A percentile compares a stretch with the other conserved stretches of the same genome.
These are phyloP conservation scores for Sisymbrium irio DNA, from an alignment of 345 rosid species.

Conservation along the genomic window DNA sequence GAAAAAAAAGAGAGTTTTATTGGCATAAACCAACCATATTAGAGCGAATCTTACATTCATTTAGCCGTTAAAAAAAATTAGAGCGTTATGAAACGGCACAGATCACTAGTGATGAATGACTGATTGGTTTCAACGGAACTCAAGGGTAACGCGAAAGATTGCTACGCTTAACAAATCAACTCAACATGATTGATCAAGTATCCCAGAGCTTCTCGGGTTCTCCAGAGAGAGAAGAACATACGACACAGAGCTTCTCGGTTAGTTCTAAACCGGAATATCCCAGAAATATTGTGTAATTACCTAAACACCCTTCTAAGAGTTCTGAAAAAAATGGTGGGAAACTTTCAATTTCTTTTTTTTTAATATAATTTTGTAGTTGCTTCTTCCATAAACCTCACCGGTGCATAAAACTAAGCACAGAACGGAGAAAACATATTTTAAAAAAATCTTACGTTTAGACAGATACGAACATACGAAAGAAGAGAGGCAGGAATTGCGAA, in stretches of 20 bases:
- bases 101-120: not conserved
- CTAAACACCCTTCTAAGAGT: slow-evolving; percentile 8
- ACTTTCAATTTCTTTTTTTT: slow-evolving; percentile 16
- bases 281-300: not conserved
- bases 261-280: not conserved
- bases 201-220: not conserved
- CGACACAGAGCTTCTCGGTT: not conserved
- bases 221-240: too few species aligned
- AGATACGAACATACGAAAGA: not conserved
- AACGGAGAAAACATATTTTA: not conserved
- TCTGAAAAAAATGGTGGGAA: slow-evolving; percentile 34
- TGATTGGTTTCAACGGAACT: not conserved
- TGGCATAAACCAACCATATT: too few species aligned
- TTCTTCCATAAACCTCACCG: slow-evolving; percentile 26
- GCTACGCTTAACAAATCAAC: not conserved
- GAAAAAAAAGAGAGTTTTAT: not conserved
- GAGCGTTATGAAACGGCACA: not conserved
- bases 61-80: too few species aligned
- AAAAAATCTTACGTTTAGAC: not conserved
- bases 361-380: not conserved
- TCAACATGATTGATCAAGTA: not conserved
- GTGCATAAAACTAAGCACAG: slow-evolving; percentile 3
- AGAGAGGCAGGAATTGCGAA: not conserved
- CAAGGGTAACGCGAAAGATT: not conserved
- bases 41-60: too few species aligned